phyloP scores from a whole-genome alignment of 139 green algal genomes.

The Haematococcus sp. region DNA sequence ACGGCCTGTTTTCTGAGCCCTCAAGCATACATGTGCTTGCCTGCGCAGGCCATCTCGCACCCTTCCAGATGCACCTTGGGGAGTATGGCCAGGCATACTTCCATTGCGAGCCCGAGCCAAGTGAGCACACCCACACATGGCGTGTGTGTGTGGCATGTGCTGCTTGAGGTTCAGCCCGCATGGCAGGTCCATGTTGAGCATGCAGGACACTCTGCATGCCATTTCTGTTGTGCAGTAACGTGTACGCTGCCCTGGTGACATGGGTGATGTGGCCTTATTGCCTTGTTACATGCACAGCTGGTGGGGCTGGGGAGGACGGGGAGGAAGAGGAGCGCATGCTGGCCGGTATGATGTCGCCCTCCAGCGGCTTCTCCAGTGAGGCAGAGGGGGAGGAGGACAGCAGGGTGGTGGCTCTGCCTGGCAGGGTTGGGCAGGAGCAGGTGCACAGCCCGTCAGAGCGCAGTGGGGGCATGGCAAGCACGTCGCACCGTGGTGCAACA shows the following conservation, averaged over 20 bases:
- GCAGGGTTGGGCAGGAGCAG: no score
- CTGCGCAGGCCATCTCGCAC: constrained; percentile 47
- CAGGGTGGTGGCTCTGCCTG: no score
- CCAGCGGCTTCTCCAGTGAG: constrained; percentile 56
- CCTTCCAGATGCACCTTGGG: constrained; percentile 77
- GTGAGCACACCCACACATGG: neutral
- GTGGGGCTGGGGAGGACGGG: constrained; percentile 23
- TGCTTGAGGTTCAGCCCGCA: neutral
- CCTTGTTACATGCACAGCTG: neutral
- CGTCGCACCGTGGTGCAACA: no score
- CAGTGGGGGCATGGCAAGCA: no score
- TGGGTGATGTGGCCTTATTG: no score
- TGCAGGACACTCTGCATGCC: no score
- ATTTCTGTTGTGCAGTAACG: no score
- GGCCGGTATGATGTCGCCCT: constrained; percentile 70
- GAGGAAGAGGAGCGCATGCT: constrained; percentile 51
- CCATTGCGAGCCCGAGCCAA: constrained; percentile 35
- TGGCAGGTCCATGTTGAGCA: neutral
- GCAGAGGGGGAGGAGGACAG: constrained; percentile 33
- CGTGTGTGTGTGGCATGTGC: constrained; percentile 8
- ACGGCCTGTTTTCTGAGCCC: no score
- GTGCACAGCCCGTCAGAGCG: no score
- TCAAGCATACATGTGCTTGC: neutral
- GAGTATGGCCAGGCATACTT: constrained; percentile 81
- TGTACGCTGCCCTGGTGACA: no score